Evolutionary conservation across 306 rosid genomes (phyloP).

Genomic region (Lablab purpureus): DNA sequence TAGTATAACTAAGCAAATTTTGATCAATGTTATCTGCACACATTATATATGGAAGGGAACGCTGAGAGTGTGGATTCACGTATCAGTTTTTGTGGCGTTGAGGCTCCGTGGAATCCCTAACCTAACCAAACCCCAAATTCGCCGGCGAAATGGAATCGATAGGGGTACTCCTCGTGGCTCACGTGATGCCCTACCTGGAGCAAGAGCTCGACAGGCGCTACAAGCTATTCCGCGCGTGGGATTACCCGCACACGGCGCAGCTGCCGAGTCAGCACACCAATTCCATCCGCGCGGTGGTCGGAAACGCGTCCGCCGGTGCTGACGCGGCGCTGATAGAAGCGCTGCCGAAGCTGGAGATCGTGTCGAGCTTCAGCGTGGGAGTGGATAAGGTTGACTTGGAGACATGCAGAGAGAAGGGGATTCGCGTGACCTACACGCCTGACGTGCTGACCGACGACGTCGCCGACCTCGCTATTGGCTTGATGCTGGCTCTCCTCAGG

Average conservation of each 20-base stretch:
- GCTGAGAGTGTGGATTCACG: neutral
- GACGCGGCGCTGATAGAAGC: conserved; percentile 63
- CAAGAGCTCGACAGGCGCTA: conserved; percentile 76
- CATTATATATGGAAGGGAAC: neutral
- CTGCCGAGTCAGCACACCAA: conserved; percentile 52
- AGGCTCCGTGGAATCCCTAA: neutral
- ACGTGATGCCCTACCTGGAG: conserved; percentile 64
- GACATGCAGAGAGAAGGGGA: conserved; percentile 68
- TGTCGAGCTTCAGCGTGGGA: conserved; percentile 78
- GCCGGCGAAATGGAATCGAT: conserved; percentile 64
- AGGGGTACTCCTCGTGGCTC: conserved; percentile 58
- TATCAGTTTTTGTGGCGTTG: neutral
- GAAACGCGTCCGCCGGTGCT: conserved; percentile 52
- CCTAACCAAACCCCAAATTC: neutral
- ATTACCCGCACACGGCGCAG: conserved; percentile 47
- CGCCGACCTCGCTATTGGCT: conserved; percentile 74
- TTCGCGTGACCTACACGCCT: conserved; percentile 79
- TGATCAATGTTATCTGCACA: neutral
- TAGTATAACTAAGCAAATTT: too few relatives aligned
- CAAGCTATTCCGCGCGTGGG: conserved; percentile 64
- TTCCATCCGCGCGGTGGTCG: conserved; percentile 74
- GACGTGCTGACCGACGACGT: conserved; percentile 89
- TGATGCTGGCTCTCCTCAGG: conserved; percentile 65
- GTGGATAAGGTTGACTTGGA: conserved; percentile 71
- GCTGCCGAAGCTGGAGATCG: conserved; percentile 76